Evolutionary conservation across 2,329 filamentous ascomycete species (phyloP).

Genomic region (Ophiocordyceps unilateralis): DNA sequence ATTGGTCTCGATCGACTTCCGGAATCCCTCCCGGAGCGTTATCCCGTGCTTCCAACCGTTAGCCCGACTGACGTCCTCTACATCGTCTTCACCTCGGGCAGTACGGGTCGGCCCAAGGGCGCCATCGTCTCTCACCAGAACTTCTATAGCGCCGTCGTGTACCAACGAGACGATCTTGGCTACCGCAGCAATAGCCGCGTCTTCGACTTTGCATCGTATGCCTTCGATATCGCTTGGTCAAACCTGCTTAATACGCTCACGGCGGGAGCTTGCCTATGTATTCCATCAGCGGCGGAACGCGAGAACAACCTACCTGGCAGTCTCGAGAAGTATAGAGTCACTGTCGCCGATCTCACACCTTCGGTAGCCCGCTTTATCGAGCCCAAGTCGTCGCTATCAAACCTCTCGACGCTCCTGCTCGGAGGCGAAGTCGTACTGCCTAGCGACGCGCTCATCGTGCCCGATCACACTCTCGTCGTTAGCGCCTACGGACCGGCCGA

Average conservation of each 20-base stretch:
- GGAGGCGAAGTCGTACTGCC: constrained; percentile 5
- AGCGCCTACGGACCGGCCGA: constrained; percentile 9
- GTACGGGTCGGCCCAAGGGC: constrained; percentile 10
- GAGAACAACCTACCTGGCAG: constrained; percentile 3
- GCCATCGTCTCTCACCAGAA: constrained; percentile 6
- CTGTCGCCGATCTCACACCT: constrained; percentile 6
- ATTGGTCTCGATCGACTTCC: neutral
- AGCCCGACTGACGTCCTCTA: constrained; percentile 5
- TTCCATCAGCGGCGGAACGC: constrained; percentile 4
- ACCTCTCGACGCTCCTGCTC: constrained; percentile 4
- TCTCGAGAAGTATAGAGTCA: constrained; percentile 3
- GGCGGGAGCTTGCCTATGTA: constrained; percentile 2
- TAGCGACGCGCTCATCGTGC: constrained; percentile 7
- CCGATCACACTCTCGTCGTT: constrained; percentile 2
- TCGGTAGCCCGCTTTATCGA: constrained; percentile 4
- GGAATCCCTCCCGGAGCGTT: neutral
- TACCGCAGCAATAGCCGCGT: constrained; percentile 1
- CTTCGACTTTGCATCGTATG: constrained; percentile 5
- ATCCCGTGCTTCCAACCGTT: constrained; percentile 2
- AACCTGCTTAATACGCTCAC: constrained; percentile 2
- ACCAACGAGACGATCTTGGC: constrained; percentile 2
- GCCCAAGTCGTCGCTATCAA: constrained; percentile 1
- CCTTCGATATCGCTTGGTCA: constrained; percentile 3
- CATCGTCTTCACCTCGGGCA: constrained; percentile 11
- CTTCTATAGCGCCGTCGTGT: constrained; percentile 3